These are phyloP conservation scores for Talaromyces sp. DNA, from an alignment of 2,329 filamentous ascomycete genomes.

Conservation along the genomic window DNA sequence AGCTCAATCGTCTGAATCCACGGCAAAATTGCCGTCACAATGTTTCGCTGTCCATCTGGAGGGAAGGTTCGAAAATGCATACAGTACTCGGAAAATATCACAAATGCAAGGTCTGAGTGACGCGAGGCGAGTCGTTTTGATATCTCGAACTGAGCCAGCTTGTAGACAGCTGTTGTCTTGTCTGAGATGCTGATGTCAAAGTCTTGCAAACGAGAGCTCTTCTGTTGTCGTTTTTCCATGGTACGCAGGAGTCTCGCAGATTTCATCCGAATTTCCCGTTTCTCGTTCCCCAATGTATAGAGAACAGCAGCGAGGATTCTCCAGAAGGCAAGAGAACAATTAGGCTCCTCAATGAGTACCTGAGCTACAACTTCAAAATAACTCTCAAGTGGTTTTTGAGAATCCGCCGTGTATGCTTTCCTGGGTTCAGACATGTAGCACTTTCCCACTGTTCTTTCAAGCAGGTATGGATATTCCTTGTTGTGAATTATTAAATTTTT, in stretches of 20 bases:
- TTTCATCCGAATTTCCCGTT: conserved; percentile 82
- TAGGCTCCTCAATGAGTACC: conserved; percentile 75
- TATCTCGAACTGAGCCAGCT: conserved; percentile 93
- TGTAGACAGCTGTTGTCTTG: conserved; percentile 97
- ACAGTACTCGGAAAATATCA: conserved; percentile 93
- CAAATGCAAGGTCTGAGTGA: conserved; percentile 82
- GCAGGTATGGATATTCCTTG: conserved; percentile 73
- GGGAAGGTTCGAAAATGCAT: conserved; percentile 85
- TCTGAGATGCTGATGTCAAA: conserved; percentile 98
- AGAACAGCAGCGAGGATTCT: conserved; percentile 81
- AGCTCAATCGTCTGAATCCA: conserved; percentile 96
- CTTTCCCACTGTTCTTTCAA: conserved; percentile 84
- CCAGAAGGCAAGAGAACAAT: conserved; percentile 84
- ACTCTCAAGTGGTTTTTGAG: conserved; percentile 79
- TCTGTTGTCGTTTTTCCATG: conserved; percentile 75
- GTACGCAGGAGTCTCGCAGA: conserved; percentile 75
- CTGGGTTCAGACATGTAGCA: conserved; percentile 71
- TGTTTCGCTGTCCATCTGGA: conserved; percentile 79
- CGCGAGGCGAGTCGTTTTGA: conserved; percentile 85
- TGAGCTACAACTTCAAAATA: conserved; percentile 92
- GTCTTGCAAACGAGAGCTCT: conserved; percentile 88
- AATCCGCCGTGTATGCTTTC: conserved; percentile 18
- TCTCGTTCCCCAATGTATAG: conserved; percentile 88
- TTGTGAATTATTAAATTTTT: conserved; percentile 90
- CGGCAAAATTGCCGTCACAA: conserved; percentile 87